These are phyloP conservation scores for Digitaria exilis DNA, from an alignment of 202 grass and related monocot genomes.

Conservation along the genomic window DNA sequence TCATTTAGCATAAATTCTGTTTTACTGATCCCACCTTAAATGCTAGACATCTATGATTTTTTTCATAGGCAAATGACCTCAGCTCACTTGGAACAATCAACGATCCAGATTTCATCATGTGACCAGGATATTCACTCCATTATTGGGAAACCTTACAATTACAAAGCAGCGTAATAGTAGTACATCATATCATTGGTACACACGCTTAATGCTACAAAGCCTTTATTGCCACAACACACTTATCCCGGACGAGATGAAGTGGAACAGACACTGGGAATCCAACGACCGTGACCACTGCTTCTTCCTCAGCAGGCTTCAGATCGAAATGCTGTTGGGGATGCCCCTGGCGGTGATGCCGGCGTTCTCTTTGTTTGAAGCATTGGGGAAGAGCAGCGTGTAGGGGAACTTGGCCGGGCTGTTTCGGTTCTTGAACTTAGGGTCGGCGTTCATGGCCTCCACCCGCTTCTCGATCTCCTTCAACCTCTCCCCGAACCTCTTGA, in stretches of 20 bases:
- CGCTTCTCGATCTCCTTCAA: background rate
- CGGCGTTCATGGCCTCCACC: background rate
- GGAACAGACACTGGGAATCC: too few relatives aligned
- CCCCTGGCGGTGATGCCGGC: conserved; percentile 16
- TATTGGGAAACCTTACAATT: background rate
- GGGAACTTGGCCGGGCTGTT: background rate
- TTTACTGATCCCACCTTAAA: too few relatives aligned
- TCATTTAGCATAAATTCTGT: too few relatives aligned
- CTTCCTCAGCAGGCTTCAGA: background rate
- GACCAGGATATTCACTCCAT: background rate
- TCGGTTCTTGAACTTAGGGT: background rate
- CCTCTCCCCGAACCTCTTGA: background rate
- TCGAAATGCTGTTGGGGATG: conserved; percentile 33
- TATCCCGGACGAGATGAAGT: background rate
- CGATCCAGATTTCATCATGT: too few relatives aligned
- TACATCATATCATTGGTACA: background rate
- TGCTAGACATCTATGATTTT: too few relatives aligned
- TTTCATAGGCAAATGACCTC: too few relatives aligned
- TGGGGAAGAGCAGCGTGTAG: conserved; percentile 17
- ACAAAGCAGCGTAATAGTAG: background rate
- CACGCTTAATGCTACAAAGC: background rate
- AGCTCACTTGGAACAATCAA: too few relatives aligned
- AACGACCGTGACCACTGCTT: background rate
- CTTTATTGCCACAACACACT: background rate
- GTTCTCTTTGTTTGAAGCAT: background rate